A percentile compares a stretch with the other conserved stretches of the same genome.
Evolutionary conservation across 1,139 yeast genomes (phyloP).

Genomic region (Chernovozyma aurita): DNA sequence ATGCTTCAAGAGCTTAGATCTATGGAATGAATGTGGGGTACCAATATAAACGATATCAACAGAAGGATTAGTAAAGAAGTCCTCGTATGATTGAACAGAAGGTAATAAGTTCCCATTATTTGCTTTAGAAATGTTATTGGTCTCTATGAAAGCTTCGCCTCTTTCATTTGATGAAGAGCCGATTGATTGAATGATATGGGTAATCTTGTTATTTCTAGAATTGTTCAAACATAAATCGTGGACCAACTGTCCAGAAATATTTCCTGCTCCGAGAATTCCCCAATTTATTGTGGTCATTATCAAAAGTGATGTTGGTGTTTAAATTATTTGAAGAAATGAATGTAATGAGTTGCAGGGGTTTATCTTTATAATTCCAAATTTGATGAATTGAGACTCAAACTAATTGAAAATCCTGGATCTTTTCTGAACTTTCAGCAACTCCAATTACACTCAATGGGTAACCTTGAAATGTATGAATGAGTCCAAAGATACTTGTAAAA

Average conservation of each 20-base stretch:
- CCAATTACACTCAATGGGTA: no score
- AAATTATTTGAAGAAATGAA: no score
- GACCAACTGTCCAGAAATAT: constrained; percentile 36
- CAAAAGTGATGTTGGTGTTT: no score
- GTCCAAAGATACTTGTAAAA: no score
- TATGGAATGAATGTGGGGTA: constrained; percentile 55
- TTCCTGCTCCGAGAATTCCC: constrained; percentile 48
- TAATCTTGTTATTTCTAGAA: constrained; percentile 14
- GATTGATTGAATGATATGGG: constrained; percentile 27
- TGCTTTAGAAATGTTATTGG: constrained; percentile 10
- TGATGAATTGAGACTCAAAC: no score
- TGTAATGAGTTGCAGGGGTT: no score
- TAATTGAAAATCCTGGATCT: no score
- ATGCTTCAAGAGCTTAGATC: constrained; percentile 45
- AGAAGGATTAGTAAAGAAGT: constrained; percentile 37
- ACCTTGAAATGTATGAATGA: no score
- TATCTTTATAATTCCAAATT: no score
- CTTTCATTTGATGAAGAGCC: constrained; percentile 26
- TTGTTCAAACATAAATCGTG: constrained; percentile 32
- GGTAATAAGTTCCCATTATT: constrained; percentile 19
- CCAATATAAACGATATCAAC: constrained; percentile 56
- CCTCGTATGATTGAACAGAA: constrained; percentile 18
- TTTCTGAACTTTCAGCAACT: no score
- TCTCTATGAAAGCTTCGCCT: constrained; percentile 23
- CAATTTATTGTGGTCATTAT: constrained; percentile 23